These are phyloP conservation scores for Cyanodermella asteris DNA, from an alignment of 2,329 filamentous ascomycete genomes.

Conservation along the genomic window DNA sequence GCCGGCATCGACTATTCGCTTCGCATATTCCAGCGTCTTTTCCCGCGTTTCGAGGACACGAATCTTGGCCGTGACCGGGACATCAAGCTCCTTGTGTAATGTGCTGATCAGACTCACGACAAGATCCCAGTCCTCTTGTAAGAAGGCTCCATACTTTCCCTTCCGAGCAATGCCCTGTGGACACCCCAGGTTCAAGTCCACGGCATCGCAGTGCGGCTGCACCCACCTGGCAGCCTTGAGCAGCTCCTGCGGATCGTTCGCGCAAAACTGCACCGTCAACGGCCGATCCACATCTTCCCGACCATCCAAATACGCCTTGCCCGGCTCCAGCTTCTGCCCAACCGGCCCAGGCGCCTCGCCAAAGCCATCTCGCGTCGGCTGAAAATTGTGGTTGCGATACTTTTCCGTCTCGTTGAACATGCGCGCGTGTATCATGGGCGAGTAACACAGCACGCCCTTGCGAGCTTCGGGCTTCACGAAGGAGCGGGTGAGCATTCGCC, in stretches of 20 bases:
- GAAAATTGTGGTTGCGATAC: slow-evolving; percentile 64
- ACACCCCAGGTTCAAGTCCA: slow-evolving; percentile 88
- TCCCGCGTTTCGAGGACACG: slow-evolving; percentile 71
- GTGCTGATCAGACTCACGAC: slow-evolving; percentile 65
- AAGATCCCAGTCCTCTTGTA: slow-evolving; percentile 78
- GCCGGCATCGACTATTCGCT: slow-evolving; percentile 65
- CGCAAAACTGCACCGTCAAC: slow-evolving; percentile 87
- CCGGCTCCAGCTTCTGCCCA: too few species aligned
- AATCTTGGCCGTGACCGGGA: slow-evolving; percentile 91
- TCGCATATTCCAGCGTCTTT: slow-evolving; percentile 70
- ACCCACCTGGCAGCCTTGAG: slow-evolving; percentile 50
- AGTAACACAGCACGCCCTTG: slow-evolving; percentile 58
- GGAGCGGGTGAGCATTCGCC: slow-evolving; percentile 87
- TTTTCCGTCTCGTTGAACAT: slow-evolving; percentile 57
- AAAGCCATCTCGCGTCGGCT: slow-evolving; percentile 32
- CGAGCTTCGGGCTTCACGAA: slow-evolving; percentile 51
- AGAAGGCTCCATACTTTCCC: slow-evolving; percentile 79
- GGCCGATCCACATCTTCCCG: slow-evolving; percentile 69
- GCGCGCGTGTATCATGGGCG: slow-evolving; percentile 88
- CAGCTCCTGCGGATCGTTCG: slow-evolving; percentile 25
- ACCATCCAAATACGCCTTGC: slow-evolving; percentile 51
- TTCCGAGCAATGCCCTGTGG: slow-evolving; percentile 85
- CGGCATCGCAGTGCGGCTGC: slow-evolving; percentile 75
- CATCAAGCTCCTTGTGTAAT: slow-evolving; percentile 53
- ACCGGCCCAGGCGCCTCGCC: slow-evolving; percentile 14